phyloP scores from a whole-genome alignment of 257 asterid genomes.

The Petrea volubilis region DNA sequence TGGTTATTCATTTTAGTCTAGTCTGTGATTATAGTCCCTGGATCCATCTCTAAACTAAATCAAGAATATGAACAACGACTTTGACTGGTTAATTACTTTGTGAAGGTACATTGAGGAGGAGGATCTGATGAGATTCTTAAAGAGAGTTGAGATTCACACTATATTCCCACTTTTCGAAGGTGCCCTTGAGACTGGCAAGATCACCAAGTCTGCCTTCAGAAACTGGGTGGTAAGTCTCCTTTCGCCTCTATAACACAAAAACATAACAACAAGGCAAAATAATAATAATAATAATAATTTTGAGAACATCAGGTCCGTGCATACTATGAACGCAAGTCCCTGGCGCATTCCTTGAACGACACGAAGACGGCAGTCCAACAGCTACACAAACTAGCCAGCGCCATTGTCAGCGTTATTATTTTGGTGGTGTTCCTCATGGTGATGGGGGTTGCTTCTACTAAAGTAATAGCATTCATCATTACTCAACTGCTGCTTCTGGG shows the following conservation, averaged over 20 bases:
- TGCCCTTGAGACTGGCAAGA: slow-evolving; percentile 59
- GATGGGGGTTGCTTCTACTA: slow-evolving; percentile 59
- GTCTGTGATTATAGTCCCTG: not conserved
- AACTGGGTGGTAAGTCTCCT: slow-evolving; percentile 64
- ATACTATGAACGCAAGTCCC: slow-evolving; percentile 56
- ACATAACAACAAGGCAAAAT: not conserved
- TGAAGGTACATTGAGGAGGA: slow-evolving; percentile 61
- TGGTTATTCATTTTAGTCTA: not conserved
- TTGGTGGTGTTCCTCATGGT: slow-evolving; percentile 35
- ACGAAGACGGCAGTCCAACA: slow-evolving; percentile 70
- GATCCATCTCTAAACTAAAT: not conserved
- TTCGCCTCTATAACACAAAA: not conserved
- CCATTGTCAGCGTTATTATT: slow-evolving; percentile 46
- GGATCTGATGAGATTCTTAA: slow-evolving; percentile 58
- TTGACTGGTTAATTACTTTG: not conserved
- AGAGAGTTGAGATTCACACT: slow-evolving; percentile 51
- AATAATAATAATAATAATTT: not conserved
- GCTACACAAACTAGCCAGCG: slow-evolving; percentile 61
- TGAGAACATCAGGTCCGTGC: slow-evolving; percentile 48
- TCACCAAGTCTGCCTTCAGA: slow-evolving; percentile 62
- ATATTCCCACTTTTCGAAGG: slow-evolving; percentile 73
- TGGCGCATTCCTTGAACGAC: slow-evolving; percentile 61
- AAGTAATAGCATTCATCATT: slow-evolving; percentile 51
- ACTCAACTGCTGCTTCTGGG: slow-evolving; percentile 61
- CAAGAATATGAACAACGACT: too few species aligned